Evolutionary conservation across 768 basidiomycete species (phyloP).

Genomic region (Lactifluus echinatus): DNA sequence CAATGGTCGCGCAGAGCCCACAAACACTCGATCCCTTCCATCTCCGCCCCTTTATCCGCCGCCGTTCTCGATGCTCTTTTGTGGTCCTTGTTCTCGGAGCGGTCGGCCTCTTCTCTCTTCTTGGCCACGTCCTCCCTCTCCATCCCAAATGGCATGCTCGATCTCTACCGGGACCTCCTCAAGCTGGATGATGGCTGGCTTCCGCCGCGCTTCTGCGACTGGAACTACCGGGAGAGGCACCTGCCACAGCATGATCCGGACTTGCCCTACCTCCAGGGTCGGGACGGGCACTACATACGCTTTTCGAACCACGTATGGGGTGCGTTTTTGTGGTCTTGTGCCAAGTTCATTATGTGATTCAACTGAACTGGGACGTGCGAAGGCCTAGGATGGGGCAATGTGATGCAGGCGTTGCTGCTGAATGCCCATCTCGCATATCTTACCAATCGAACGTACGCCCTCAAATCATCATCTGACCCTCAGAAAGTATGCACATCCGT

Average conservation of each 20-base stretch:
- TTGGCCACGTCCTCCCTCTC: too few species aligned
- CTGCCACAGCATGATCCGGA: conserved; percentile 14
- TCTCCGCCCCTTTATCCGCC: background rate
- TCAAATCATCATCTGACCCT: background rate
- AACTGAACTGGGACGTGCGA: background rate
- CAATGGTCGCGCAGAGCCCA: background rate
- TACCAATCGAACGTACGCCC: conserved; percentile 40
- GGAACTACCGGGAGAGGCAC: conserved; percentile 6
- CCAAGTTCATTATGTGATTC: background rate
- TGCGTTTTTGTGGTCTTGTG: background rate
- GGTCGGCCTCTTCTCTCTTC: background rate
- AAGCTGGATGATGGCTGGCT: too few species aligned
- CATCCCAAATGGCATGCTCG: too few species aligned
- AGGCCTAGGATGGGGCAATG: conserved; percentile 57
- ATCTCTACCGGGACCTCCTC: too few species aligned
- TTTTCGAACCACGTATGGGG: conserved; percentile 12
- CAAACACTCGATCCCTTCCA: background rate
- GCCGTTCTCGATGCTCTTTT: background rate
- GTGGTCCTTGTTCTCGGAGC: background rate
- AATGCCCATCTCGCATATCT: conserved; percentile 21
- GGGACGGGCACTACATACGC: conserved; percentile 14
- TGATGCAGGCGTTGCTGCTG: conserved; percentile 28
- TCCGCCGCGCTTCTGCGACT: conserved; percentile 12
- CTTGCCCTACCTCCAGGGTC: conserved; percentile 16
- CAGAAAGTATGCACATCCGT: background rate